Conservation (phyloP, 2,329 filamentous ascomycete genomes). For the Penicillium janthinellum region DNA sequence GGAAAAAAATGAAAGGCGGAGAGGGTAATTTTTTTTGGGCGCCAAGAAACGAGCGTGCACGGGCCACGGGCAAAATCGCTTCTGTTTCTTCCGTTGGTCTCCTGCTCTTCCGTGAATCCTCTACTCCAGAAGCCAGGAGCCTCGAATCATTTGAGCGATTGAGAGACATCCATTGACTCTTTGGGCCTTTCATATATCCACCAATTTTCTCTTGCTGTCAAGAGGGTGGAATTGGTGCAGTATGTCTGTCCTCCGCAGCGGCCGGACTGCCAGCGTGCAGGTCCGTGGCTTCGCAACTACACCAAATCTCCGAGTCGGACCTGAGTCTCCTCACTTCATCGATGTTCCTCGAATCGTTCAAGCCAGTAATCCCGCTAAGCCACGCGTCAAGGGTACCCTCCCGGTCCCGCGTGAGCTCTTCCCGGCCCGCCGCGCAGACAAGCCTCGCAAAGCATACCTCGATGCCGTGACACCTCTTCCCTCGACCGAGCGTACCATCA, state of each 20-base stretch:
- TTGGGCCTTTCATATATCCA: background rate
- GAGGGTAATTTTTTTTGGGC: conserved; percentile 37
- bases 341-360: conserved; percentile 78
- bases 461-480: conserved; percentile 61
- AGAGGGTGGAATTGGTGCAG: conserved; percentile 14
- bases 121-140: conserved; percentile 17
- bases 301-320: conserved; percentile 48
- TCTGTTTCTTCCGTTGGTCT: conserved; percentile 33
- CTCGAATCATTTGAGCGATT: conserved; percentile 9
- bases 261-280: conserved; percentile 40
- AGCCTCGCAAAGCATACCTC: conserved; percentile 65
- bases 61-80: conserved; percentile 45
- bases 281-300: conserved; percentile 45
- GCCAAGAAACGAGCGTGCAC: conserved; percentile 41
- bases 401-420: conserved; percentile 85
- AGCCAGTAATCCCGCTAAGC: conserved; percentile 56
- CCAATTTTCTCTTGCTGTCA: background rate
- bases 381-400: conserved; percentile 71
- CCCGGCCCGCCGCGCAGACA: conserved; percentile 60
- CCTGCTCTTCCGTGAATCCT: conserved; percentile 26
- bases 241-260: conserved; percentile 43
- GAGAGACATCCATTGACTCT: conserved; percentile 6
- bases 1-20: conserved; percentile 30
- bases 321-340: conserved; percentile 87
- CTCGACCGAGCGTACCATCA: conserved; percentile 33